Base-by-base conservation (phyloP, 345 rosid species). In the Alliaria petiolata region DNA sequence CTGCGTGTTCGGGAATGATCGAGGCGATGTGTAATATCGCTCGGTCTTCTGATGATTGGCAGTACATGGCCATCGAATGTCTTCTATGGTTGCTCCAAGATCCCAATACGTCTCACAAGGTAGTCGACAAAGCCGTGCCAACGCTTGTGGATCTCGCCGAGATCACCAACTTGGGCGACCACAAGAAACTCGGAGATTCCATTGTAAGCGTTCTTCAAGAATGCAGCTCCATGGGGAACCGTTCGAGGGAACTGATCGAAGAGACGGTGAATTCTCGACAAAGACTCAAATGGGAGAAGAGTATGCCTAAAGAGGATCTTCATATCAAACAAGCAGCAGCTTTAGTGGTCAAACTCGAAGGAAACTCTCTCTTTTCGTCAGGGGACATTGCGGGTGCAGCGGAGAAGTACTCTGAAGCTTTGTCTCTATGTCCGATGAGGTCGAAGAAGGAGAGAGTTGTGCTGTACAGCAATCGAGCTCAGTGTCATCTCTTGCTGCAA, bases 1-100 rank as follows among this genome's bases (percentile, higher is more conserved):
- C 98, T 66, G 79, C 85, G 26, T 95, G 96, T 72, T 88, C 95
- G 13, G 89, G 92, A 26, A 89, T 92, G 68, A 80, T 90, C 16
- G 98, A 90, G 83, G 96, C 96, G 2, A 69, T 95, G 68, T 88
- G 96, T 65, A 95, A 92, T 38, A 90, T 95, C 13, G 98, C 98
- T 78, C 85, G 91, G 13, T 95, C 99, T 42, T 92, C 98, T 5
- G 99, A 95, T 86, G 99, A 95, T 81, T 95, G 99, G 99, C 99
- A 95, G 74, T 92, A 85, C 69, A 92, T 95, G 99, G 96, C 99
- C 8, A 85, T 92, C 3, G 99, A 90, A 65, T 95, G 99, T 83
- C 98, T 95, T 75, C 89, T 92, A 47, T 95, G 99, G 99, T 70
- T 95, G 76, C 90, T 95, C 31, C 98, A 92, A 80, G 99, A 92